A percentile compares a stretch with the other conserved stretches of the same genome.
phyloP scores from a whole-genome alignment of 768 basidiomycete species.

The Rickenella mellea region DNA sequence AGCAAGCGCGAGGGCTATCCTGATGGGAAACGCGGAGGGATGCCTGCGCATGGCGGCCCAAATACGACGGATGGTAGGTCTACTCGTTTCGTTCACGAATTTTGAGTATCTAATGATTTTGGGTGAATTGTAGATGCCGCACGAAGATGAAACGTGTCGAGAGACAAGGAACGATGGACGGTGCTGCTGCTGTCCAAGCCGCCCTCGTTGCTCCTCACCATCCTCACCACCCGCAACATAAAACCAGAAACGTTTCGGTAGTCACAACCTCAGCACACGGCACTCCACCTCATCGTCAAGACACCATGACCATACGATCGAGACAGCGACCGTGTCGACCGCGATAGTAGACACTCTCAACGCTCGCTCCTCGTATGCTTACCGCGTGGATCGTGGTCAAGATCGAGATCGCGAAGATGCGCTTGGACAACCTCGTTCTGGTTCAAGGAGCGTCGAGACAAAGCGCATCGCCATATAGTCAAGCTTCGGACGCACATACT shows the following conservation, averaged over 20 bases:
- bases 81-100: too few species aligned
- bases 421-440: too few species aligned
- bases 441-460: not conserved
- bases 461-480: conserved; percentile 1
- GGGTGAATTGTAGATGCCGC: conserved; percentile 40
- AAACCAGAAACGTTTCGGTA: not conserved
- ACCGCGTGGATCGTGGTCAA: conserved; percentile 7
- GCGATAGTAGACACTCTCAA: conserved; percentile 1
- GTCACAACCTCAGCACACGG: conserved; percentile 14
- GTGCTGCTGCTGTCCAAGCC: not conserved
- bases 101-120: too few species aligned
- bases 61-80: not conserved
- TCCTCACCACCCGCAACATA: conserved; percentile 10
- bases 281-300: conserved; percentile 9
- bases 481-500: conserved; percentile 1
- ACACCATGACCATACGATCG: conserved; percentile 13
- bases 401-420: not conserved
- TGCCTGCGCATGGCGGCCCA: not conserved
- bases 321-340: conserved; percentile 17
- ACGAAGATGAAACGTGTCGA: conserved; percentile 86
- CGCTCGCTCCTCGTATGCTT: conserved; percentile 10
- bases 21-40: not conserved
- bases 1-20: not conserved
- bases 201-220: not conserved
- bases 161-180: conserved; percentile 55